phyloP scores from a whole-genome alignment of 1,284 basidiomycete species.

The Cutaneotrichosporon dermatis region DNA sequence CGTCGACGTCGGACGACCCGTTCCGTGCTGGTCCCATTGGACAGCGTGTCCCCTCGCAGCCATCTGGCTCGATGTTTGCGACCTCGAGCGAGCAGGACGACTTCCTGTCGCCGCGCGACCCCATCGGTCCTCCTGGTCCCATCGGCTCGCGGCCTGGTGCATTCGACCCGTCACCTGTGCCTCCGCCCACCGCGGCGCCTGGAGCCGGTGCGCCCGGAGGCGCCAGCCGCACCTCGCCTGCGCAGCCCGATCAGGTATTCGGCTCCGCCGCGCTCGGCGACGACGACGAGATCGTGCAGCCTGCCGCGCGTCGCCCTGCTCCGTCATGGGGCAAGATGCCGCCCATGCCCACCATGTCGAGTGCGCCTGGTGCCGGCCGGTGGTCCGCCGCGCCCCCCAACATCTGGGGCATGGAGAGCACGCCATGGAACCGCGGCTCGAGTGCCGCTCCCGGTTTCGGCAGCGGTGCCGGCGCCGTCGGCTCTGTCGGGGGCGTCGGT shows the following conservation, averaged over 20 bases:
- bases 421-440: neutral
- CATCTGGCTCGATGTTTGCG: conserved; percentile 9
- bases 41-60: conserved; percentile 16
- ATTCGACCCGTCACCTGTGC: neutral
- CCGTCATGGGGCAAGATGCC: conserved; percentile 20
- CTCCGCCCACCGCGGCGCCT: neutral
- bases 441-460: neutral
- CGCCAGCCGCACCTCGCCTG: conserved; percentile 17
- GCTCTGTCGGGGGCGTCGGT: neutral
- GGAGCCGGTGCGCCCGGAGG: conserved; percentile 4
- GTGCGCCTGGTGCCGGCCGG: conserved; percentile 31
- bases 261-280: conserved; percentile 40
- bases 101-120: conserved; percentile 4
- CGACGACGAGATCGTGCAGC: conserved; percentile 38
- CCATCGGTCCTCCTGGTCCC: conserved; percentile 15
- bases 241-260: conserved; percentile 32
- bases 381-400: conserved; percentile 33
- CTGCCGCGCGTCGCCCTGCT: conserved; percentile 20
- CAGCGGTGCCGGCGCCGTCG: no score
- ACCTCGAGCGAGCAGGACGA: conserved; percentile 9
- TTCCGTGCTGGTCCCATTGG: conserved; percentile 38
- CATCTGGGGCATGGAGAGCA: conserved; percentile 12
- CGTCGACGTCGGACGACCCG: conserved; percentile 32
- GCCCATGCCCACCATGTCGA: conserved; percentile 1
- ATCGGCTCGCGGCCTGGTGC: conserved; percentile 13